These are phyloP conservation scores for Cercophora newfieldiana DNA, from an alignment of 495 filamentous ascomycete species.

Conservation along the genomic window DNA sequence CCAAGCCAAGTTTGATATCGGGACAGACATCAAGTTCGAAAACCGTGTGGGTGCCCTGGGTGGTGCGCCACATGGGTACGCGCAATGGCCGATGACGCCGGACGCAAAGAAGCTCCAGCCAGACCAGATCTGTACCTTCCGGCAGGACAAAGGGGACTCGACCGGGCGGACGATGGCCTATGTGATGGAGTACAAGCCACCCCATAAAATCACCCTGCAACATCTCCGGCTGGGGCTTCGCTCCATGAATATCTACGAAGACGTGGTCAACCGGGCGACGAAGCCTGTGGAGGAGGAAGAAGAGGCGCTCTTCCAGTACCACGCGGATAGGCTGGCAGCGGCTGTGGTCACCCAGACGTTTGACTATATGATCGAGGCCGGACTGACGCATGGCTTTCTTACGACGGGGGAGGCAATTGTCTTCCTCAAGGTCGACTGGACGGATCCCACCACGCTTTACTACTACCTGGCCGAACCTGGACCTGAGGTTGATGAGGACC, in stretches of 20 bases:
- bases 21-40: no score
- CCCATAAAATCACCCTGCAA: constrained; percentile 4
- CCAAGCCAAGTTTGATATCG: no score
- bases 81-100: no score
- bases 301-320: constrained; percentile 1
- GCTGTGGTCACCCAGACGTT: constrained; percentile 46
- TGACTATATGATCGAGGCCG: constrained; percentile 45
- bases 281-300: background rate
- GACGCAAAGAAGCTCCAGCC: no score
- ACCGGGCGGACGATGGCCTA: constrained; percentile 29
- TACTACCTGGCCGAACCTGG: no score
- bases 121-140: no score
- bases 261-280: constrained; percentile 7
- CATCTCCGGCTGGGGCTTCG: constrained; percentile 8
- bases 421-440: constrained; percentile 45
- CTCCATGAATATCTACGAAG: background rate
- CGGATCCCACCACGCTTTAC: constrained; percentile 23
- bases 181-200: constrained; percentile 18
- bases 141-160: no score
- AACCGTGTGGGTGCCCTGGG: no score
- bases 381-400: constrained; percentile 42
- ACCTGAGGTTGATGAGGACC: constrained; percentile 23
- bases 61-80: no score
- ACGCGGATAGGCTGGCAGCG: constrained; percentile 6
- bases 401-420: constrained; percentile 47